phyloP scores from a whole-genome alignment of 768 basidiomycete species.

The Glaciozyma antarctica region DNA sequence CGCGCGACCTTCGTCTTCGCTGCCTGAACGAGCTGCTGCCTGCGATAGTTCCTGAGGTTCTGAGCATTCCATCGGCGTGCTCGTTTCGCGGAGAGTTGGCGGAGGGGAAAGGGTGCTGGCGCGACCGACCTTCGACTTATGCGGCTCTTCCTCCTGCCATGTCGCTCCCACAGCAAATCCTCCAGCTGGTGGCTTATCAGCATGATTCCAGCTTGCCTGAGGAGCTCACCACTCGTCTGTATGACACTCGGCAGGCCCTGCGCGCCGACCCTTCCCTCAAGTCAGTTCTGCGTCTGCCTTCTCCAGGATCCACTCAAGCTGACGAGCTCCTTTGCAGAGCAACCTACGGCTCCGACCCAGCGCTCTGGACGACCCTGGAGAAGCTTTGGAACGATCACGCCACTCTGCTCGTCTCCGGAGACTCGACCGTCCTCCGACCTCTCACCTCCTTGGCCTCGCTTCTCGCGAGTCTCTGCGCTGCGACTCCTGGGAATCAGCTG shows the following conservation, averaged over 20 bases:
- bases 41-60: too few relatives aligned
- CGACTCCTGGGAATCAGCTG: not conserved
- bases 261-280: not conserved
- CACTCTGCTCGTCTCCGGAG: not conserved
- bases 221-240: conserved; percentile 11
- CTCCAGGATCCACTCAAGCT: not conserved
- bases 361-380: conserved; percentile 5
- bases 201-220: not conserved
- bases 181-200: not conserved
- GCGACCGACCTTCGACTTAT: not conserved
- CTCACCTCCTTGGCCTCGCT: conserved; percentile 17
- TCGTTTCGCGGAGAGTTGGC: not conserved
- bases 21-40: too few relatives aligned
- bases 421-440: not conserved
- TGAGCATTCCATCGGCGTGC: not conserved
- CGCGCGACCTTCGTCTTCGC: not conserved
- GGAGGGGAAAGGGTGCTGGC: not conserved
- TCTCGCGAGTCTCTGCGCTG: conserved; percentile 10
- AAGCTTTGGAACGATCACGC: conserved; percentile 3
- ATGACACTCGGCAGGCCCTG: conserved; percentile 3
- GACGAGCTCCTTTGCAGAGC: not conserved
- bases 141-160: not conserved
- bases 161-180: not conserved
- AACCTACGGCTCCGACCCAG: not conserved
- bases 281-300: not conserved